Evolutionary conservation across 345 rosid species (phyloP).

Genomic region (Brassica carinata): DNA sequence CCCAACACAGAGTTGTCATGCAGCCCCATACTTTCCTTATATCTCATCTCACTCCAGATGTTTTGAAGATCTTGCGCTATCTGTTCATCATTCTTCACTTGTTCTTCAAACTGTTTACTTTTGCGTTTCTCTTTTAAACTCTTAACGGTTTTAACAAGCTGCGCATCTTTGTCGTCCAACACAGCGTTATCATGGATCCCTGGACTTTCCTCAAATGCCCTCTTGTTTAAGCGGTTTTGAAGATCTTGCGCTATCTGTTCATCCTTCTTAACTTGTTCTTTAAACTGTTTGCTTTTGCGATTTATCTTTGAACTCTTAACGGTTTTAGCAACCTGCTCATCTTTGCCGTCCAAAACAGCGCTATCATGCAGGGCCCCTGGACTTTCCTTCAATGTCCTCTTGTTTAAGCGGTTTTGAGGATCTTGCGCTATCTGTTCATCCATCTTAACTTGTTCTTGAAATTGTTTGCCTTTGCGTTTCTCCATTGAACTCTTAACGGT

Average conservation of each 20-base stretch:
- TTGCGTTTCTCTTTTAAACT: not conserved
- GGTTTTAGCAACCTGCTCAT: slow-evolving; percentile 27
- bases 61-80: not conserved
- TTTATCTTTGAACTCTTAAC: slow-evolving; percentile 28
- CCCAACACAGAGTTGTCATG: not conserved
- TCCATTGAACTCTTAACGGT: slow-evolving; percentile 36
- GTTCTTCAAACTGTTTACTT: slow-evolving; percentile 30
- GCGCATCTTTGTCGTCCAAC: not conserved
- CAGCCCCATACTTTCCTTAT: not conserved
- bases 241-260: slow-evolving; percentile 26
- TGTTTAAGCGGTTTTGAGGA: not conserved
- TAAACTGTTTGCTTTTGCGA: not conserved
- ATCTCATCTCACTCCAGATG: not conserved
- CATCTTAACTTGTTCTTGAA: slow-evolving; percentile 61
- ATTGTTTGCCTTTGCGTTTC: slow-evolving; percentile 24
- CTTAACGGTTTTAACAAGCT: not conserved
- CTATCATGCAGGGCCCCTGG: not conserved
- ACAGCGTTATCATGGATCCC: not conserved
- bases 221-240: not conserved
- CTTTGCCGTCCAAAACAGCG: not conserved
- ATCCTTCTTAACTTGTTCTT: slow-evolving; percentile 71
- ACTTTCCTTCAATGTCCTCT: not conserved
- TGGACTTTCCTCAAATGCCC: not conserved
- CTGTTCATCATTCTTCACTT: slow-evolving; percentile 66
- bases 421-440: slow-evolving; percentile 44